Evolutionary conservation across 768 basidiomycete species (phyloP).

Genomic region (Serendipita vermifera): DNA sequence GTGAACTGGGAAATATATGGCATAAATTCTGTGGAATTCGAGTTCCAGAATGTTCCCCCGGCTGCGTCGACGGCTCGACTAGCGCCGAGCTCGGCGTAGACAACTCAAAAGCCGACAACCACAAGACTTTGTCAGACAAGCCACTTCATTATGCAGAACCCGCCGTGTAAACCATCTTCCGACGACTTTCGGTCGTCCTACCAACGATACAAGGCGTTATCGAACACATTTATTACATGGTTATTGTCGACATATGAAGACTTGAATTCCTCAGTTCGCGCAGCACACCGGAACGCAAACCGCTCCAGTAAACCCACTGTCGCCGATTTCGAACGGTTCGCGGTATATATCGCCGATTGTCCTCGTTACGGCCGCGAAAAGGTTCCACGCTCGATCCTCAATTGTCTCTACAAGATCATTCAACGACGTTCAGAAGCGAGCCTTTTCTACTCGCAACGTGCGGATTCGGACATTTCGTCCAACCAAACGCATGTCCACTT

Average conservation of each 20-base stretch:
- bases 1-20: no score
- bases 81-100: no score
- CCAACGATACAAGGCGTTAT: background rate
- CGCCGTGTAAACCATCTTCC: no score
- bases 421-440: background rate
- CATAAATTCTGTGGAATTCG: no score
- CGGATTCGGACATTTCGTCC: background rate
- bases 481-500: background rate
- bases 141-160: no score
- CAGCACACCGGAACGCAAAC: background rate
- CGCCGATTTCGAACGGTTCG: background rate
- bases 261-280: background rate
- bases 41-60: no score
- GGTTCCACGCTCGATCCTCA: background rate
- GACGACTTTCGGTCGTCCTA: no score
- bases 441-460: background rate
- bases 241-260: background rate
- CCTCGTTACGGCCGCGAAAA: background rate
- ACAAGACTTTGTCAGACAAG: no score
- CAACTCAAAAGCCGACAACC: no score
- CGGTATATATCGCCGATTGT: background rate
- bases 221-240: background rate
- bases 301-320: background rate
- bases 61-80: no score
- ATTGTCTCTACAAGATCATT: background rate